Evolutionary conservation across 2,329 filamentous ascomycete genomes (phyloP), one percentile per base, ranked within the genome.

Genomic region (Fusarium mangiferae): DNA sequence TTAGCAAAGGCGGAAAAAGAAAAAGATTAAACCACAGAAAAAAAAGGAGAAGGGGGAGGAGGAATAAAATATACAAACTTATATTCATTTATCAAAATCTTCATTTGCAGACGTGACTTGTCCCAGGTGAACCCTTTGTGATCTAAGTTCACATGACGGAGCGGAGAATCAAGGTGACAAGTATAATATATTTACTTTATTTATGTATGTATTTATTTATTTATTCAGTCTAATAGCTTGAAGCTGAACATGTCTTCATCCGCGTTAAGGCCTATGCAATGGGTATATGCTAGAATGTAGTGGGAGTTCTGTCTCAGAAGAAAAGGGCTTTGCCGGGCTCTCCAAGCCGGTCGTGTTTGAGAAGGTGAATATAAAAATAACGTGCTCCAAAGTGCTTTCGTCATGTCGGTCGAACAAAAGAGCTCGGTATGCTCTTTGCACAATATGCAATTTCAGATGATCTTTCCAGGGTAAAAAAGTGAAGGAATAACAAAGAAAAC

Each of bases 231-330:
- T 76, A 68, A 26, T 51, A 67, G 66, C 67, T 42, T 70, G 36
- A 64, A 69, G 60, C 69, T 70, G 66, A 75, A 73, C 70, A 72
- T 72, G 67, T 70, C 66, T 70, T 70, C 62, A 72, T 77, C 75
- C 76, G 73, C 78, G 75, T 80, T 79, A 77, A 77, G 68, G 75
- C 77, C 68, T 80, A 79, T 81, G 80, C 76, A 80, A 79, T 73
- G 79, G 33, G 79, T 82, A 82, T 82, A 81, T 81, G 77, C 78
- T 80, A 78, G 75, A 81, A 79, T 72, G 76, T 75, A 81, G 72
- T 63, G 78, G 71, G 46, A 41, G 64, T 69, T 65, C 61, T 66
- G 52, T 68, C 63, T 64, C 54, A 66, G 62, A 69, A 45, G 24
- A 68, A 62, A 55, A 61, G 51, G 45, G 68, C 63, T 35, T 41